Evolutionary conservation across 192 early-diverging fungal genomes (phyloP).

Genomic region (Pilobolus umbonatus): DNA sequence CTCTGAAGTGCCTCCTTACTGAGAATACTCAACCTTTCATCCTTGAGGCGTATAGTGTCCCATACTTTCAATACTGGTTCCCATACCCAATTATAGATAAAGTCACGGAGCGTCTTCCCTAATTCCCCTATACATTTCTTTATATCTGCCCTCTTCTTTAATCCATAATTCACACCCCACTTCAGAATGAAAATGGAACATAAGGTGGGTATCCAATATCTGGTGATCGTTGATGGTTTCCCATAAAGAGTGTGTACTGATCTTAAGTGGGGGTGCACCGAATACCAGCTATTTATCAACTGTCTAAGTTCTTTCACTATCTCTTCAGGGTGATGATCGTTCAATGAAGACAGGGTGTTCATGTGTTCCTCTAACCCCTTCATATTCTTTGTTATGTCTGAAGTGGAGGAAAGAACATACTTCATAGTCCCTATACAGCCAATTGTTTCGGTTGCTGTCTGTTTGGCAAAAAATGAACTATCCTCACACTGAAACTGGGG

Average conservation of each 20-base stretch:
- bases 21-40: slow-evolving; percentile 69
- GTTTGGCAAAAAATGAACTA: slow-evolving; percentile 22
- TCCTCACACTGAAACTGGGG: slow-evolving; percentile 28
- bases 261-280: slow-evolving; percentile 24
- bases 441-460: slow-evolving; percentile 5
- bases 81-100: slow-evolving; percentile 74
- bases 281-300: slow-evolving; percentile 31
- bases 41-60: slow-evolving; percentile 76
- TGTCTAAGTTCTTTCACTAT: neutral
- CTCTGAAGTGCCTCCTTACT: slow-evolving; percentile 70
- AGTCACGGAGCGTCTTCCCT: slow-evolving; percentile 54
- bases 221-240: slow-evolving; percentile 47
- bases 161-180: slow-evolving; percentile 39
- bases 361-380: neutral
- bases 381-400: slow-evolving; percentile 12
- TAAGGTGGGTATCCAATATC: slow-evolving; percentile 68
- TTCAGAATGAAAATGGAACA: slow-evolving; percentile 39
- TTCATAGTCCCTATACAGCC: slow-evolving; percentile 16
- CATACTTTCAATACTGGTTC: slow-evolving; percentile 67
- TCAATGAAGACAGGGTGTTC: neutral
- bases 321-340: neutral
- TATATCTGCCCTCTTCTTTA: slow-evolving; percentile 48
- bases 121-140: slow-evolving; percentile 43
- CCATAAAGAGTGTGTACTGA: slow-evolving; percentile 41
- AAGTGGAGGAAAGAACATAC: slow-evolving; percentile 10